These are phyloP conservation scores for Penicillium occitanis DNA, from an alignment of 2,329 filamentous ascomycete genomes.

Conservation along the genomic window DNA sequence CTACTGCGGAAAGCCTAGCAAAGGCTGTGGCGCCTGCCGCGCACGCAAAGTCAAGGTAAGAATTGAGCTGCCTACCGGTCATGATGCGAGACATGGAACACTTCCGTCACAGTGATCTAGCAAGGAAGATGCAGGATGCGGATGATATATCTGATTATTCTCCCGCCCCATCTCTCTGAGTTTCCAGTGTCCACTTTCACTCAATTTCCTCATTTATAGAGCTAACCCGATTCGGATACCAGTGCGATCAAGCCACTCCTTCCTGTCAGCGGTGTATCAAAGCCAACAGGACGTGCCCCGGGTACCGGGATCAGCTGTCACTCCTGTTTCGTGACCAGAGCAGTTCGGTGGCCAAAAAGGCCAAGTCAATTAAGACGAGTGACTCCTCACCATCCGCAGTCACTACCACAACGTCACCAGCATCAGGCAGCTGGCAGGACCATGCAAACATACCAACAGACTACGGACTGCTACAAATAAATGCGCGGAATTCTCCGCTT, in stretches of 20 bases:
- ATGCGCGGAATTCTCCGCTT: background rate
- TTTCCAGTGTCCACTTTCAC: conserved; percentile 7
- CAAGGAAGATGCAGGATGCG: background rate
- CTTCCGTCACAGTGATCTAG: background rate
- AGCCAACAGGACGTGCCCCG: conserved; percentile 60
- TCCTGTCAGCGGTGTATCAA: conserved; percentile 64
- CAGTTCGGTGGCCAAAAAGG: conserved; percentile 59
- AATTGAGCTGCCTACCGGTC: conserved; percentile 13
- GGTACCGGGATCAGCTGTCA: conserved; percentile 64
- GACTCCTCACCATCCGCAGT: background rate
- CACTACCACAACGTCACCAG: background rate
- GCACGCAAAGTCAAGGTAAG: conserved; percentile 33
- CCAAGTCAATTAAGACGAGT: conserved; percentile 43
- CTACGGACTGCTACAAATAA: background rate
- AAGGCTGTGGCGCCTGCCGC: conserved; percentile 38
- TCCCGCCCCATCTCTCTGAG: background rate
- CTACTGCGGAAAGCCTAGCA: conserved; percentile 35
- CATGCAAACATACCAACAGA: background rate
- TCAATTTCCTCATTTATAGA: background rate
- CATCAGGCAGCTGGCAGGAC: background rate
- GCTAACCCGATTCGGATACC: conserved; percentile 18
- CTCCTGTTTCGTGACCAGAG: conserved; percentile 68
- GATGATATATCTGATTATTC: background rate
- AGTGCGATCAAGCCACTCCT: conserved; percentile 63
- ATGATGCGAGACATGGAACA: background rate